phyloP scores from a whole-genome alignment of 805 yeast genomes.

The Nakazawaea ishiwadae region DNA sequence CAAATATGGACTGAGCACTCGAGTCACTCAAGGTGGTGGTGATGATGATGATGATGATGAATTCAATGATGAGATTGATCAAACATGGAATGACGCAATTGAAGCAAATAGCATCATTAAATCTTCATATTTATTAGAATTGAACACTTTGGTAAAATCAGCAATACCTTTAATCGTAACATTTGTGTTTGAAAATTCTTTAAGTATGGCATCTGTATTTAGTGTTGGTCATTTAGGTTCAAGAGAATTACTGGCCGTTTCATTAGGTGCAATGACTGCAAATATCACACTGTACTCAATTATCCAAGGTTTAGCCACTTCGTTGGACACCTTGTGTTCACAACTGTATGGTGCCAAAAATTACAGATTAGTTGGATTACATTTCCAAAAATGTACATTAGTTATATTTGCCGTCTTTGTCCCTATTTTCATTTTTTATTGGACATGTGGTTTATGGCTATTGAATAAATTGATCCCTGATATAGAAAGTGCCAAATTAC shows the following conservation, averaged over 20 bases:
- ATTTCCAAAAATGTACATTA: slow-evolving; percentile 46
- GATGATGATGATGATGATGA: not conserved
- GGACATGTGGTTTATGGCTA: slow-evolving; percentile 37
- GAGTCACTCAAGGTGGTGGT: not conserved
- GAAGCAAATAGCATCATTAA: not conserved
- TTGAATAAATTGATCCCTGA: slow-evolving; percentile 43
- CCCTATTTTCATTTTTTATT: slow-evolving; percentile 36
- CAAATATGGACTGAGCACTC: slow-evolving; percentile 7
- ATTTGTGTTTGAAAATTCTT: slow-evolving; percentile 48
- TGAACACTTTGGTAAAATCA: slow-evolving; percentile 25
- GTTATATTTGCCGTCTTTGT: slow-evolving; percentile 35
- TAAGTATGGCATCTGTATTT: slow-evolving; percentile 49
- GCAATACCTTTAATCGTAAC: slow-evolving; percentile 50
- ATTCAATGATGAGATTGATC: not conserved
- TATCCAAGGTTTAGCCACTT: slow-evolving; percentile 54
- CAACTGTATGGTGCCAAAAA: slow-evolving; percentile 56
- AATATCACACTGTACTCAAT: slow-evolving; percentile 52
- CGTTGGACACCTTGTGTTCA: slow-evolving; percentile 54
- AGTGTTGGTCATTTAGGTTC: slow-evolving; percentile 60
- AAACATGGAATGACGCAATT: slow-evolving; percentile 6
- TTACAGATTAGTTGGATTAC: slow-evolving; percentile 44
- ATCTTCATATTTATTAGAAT: slow-evolving; percentile 16
- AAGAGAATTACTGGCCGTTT: slow-evolving; percentile 52
- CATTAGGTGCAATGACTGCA: slow-evolving; percentile 53
- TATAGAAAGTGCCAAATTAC: slow-evolving; percentile 38